Evolutionary conservation across 169 alveolate genomes (phyloP), one percentile per base, ranked within the genome.

Genomic region (Babesia caballi): DNA sequence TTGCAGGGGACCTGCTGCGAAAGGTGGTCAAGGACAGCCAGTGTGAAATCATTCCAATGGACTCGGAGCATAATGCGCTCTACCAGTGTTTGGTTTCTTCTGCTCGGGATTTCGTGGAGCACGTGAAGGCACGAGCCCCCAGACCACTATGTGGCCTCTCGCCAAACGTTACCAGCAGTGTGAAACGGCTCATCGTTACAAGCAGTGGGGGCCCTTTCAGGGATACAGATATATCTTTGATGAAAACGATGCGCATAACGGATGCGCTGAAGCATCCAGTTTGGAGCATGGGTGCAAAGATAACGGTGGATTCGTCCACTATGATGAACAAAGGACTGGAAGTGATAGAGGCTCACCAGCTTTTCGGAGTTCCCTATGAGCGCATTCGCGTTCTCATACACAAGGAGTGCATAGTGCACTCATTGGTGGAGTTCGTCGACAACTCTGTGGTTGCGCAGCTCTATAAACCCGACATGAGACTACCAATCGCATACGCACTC

Each of bases 261-360:
- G 85, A 88, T 41, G 88, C 85, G 2, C 58, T 90, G 21, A 56
- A 51, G 56, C 95, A 91, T 71, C 96, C 96, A 2, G 91, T 87
- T 36, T 92, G 96, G 96, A 52, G 69, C 33, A 92, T 92, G 96
- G 96, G 96, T 4, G 84, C 92, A 19, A 92, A 92, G 83, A 92
- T 92, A 35, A 89, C 94, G 27, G 82, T 92, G 17, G 96, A 92
- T 66, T 90, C 95, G 11, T 93, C 96, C 17, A 92, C 96, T 0
- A 73, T 92, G 92, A 92, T 92, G 96, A 92, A 92, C 74, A 92
- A 92, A 49, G 95, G 95, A 12, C 66, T 92, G 44, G 95, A 92
- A 69, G 94, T 92, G 14, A 83, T 92, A 12, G 96, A 91, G 57
- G 94, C 95, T 0, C 93, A 92, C 87, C 82, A 80, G 30, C 85